Evolutionary conservation across 768 basidiomycete genomes (phyloP).

Genomic region (Phanerodontia chrysosporium): DNA sequence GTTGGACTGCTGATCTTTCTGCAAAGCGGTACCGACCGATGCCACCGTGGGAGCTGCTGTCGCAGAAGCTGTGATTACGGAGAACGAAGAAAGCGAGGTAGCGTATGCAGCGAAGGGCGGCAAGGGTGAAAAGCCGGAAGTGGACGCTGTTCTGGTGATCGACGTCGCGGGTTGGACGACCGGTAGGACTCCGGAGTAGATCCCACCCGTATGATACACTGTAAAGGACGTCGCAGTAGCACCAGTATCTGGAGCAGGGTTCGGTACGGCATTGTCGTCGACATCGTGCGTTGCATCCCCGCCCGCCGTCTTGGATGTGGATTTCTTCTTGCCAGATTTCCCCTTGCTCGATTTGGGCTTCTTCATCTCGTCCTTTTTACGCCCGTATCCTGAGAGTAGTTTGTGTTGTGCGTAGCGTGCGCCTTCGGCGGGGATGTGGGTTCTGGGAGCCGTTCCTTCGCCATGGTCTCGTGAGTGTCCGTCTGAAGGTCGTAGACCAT

Average conservation of each 20-base stretch:
- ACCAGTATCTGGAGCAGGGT: constrained; percentile 44
- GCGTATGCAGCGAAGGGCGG: constrained; percentile 16
- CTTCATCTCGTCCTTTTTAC: constrained; percentile 2
- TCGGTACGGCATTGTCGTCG: constrained; percentile 38
- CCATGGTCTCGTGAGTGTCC: not conserved
- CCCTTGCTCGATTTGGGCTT: constrained; percentile 2
- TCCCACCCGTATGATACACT: not conserved
- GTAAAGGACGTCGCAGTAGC: not conserved
- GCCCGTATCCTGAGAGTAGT: constrained; percentile 10
- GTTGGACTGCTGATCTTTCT: constrained; percentile 11
- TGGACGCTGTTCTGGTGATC: constrained; percentile 6
- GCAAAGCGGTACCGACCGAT: constrained; percentile 13
- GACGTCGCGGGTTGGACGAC: constrained; percentile 12
- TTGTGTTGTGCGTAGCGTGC: not conserved
- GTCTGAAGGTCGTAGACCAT: not conserved
- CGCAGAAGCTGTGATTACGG: not conserved
- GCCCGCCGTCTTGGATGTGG: not conserved
- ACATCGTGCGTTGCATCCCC: constrained; percentile 11
- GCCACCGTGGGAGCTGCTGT: not conserved
- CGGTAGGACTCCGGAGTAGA: constrained; percentile 24
- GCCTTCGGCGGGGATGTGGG: not conserved
- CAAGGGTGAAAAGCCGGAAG: constrained; percentile 18
- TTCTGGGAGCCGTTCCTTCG: not conserved
- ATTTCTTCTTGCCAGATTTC: constrained; percentile 9
- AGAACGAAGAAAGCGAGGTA: constrained; percentile 2